Evolutionary conservation across 768 basidiomycete genomes (phyloP), one percentile per base, ranked within the genome.

Genomic region (Strobilomyces echinocephalus): DNA sequence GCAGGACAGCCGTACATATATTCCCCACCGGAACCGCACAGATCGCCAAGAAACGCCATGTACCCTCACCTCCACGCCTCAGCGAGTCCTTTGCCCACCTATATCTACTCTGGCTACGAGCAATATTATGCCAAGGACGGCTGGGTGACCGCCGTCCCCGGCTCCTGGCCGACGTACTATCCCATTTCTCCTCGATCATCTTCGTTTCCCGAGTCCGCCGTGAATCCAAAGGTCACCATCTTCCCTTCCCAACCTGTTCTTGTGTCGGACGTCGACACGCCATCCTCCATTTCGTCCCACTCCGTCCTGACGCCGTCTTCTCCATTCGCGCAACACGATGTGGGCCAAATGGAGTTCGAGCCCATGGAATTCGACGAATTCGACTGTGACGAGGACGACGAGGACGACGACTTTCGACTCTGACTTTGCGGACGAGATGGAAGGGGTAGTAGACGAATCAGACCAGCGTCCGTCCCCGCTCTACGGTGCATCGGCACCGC

Each of bases 391-490:
- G 71, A n/a, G n/a, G n/a, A 72, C 36, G 68, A 69, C 5, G 66
- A 67, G 0, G 66, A 69, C 5, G 66, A 67, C 0, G 66, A 67
- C 26, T 67, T 55, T 35, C n/a, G 67, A 70, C 26, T 69, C 65
- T 12, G 70, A 70, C 34, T 71, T 60, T 53, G 57, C 58, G 34
- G 68, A 71, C 52, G 70, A 68, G 26, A 68, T 70, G 66, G 69
- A 72, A 5, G 60, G 62, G 44, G 49, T 60, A 35, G 49, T 60
- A 35, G 69, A 63, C 8, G 70, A 63, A 34, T 34, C 21, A 14
- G 28, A 49, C 26, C 52, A 42, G 24, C 46, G 36, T 4, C 51
- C 44, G 40, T 59, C 60, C 21, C 55, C 55, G n/a, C 46, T 63
- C 47, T 66, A 70, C 16, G 52, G 58, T 26, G 58, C 56, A 42